A percentile compares a stretch with the other conserved stretches of the same genome.
Conservation (phyloP, 106 monocot species). For the Acorus gramineus region DNA sequence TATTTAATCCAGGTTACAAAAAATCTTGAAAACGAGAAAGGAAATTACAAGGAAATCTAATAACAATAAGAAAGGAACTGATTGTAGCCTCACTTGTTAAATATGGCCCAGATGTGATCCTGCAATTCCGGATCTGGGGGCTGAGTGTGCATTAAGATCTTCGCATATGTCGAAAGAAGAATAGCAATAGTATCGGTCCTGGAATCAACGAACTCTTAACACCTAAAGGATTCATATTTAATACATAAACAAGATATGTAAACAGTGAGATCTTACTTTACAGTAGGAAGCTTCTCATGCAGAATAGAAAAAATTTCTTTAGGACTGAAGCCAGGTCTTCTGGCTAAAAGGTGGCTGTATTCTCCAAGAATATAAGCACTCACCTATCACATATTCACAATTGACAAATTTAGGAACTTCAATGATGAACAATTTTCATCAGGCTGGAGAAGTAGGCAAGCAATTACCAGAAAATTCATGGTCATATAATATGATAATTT, state of each 20-base stretch:
- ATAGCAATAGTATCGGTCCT: slow-evolving; percentile 85
- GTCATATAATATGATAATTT: too few species aligned
- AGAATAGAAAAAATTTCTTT: slow-evolving; percentile 86
- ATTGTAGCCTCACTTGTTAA: slow-evolving; percentile 55
- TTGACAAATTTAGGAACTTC: too few species aligned
- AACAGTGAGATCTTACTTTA: slow-evolving; percentile 49
- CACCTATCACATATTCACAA: slow-evolving; percentile 36
- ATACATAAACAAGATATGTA: too few species aligned
- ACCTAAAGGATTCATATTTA: too few species aligned
- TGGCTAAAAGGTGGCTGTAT: slow-evolving; percentile 85
- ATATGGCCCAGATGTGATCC: slow-evolving; percentile 87
- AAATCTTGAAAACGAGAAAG: too few species aligned
- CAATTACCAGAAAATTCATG: too few species aligned
- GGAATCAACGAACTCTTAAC: slow-evolving; percentile 5
- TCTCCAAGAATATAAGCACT: slow-evolving; percentile 99
- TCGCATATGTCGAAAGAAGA: slow-evolving; percentile 97
- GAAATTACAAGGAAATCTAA: too few species aligned
- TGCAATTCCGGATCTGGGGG: slow-evolving; percentile 83
- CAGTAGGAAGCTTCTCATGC: slow-evolving; percentile 92
- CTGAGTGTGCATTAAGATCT: slow-evolving; percentile 95
- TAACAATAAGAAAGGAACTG: too few species aligned
- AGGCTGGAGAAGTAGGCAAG: too few species aligned
- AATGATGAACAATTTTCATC: too few species aligned
- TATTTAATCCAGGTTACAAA: too few species aligned
- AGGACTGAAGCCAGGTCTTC: slow-evolving; percentile 91